Evolutionary conservation across 2,329 filamentous ascomycete genomes (phyloP).

Genomic region (Colletotrichum shisoi): DNA sequence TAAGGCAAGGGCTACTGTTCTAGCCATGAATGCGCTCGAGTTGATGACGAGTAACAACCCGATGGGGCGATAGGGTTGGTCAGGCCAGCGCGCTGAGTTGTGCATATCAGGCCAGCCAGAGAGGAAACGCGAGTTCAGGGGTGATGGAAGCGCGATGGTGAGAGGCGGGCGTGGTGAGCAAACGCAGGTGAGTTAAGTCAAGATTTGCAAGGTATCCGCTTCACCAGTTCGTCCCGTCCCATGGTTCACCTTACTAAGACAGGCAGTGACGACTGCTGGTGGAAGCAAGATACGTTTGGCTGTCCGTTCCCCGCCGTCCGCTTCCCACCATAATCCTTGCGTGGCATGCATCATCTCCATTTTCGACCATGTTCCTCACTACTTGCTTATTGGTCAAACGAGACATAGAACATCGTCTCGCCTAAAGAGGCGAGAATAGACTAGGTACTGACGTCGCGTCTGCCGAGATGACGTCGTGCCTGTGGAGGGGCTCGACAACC

Average conservation of each 20-base stretch:
- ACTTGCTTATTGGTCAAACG: constrained; percentile 10
- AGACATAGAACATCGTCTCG: constrained; percentile 3
- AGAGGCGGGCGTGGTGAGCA: not conserved
- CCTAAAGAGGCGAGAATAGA: not conserved
- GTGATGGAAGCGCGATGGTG: not conserved
- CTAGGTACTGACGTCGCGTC: constrained; percentile 14
- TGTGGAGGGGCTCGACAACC: not conserved
- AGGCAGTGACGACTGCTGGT: constrained; percentile 1
- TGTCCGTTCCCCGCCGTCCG: not conserved
- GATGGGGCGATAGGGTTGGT: not conserved
- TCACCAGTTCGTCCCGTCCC: constrained; percentile 20
- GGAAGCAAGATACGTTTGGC: constrained; percentile 5
- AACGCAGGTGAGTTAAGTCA: constrained; percentile 1
- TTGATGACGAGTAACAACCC: not conserved
- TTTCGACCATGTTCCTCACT: not conserved
- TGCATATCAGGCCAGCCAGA: not conserved
- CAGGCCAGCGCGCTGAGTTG: not conserved
- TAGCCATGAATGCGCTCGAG: constrained; percentile 8
- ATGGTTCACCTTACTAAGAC: constrained; percentile 8
- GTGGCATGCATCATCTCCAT: constrained; percentile 18
- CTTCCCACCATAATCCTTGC: not conserved
- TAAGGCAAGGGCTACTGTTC: constrained; percentile 20
- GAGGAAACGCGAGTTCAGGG: constrained; percentile 13
- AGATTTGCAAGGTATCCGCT: constrained; percentile 12
- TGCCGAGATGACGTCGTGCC: not conserved